Evolutionary conservation across 192 early-diverging fungal species (phyloP).

Genomic region (Haplosporangium gracile): DNA sequence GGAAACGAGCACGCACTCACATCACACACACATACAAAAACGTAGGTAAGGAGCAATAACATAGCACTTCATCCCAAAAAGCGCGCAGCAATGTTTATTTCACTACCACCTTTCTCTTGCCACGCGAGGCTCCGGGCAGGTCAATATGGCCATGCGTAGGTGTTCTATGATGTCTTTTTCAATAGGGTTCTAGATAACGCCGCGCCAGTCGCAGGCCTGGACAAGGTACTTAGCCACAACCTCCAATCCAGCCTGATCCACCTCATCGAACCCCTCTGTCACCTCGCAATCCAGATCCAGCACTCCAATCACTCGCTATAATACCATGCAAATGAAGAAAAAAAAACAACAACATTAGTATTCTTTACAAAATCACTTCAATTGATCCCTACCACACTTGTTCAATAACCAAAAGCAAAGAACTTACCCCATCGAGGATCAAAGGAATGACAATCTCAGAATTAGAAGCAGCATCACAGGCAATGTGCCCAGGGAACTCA

Average conservation of each 20-base stretch:
- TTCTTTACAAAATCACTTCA: neutral
- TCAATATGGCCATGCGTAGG: no score
- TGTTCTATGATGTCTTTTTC: neutral
- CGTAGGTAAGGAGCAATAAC: no score
- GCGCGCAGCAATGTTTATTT: no score
- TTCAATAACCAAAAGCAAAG: neutral
- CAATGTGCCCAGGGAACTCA: slow-evolving; percentile 89
- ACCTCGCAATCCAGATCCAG: slow-evolving; percentile 79
- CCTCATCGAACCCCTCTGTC: slow-evolving; percentile 74
- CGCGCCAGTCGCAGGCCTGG: slow-evolving; percentile 56
- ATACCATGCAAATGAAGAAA: neutral
- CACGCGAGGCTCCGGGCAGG: no score
- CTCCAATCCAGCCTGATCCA: slow-evolving; percentile 76
- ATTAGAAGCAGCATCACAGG: slow-evolving; percentile 87
- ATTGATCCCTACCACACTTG: no score
- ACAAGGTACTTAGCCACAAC: slow-evolving; percentile 71
- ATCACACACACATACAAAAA: no score
- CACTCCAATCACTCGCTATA: slow-evolving; percentile 72
- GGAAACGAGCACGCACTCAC: no score
- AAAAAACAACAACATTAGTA: slow-evolving; percentile 7
- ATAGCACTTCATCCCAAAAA: no score
- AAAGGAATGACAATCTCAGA: slow-evolving; percentile 93
- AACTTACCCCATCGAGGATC: slow-evolving; percentile 61
- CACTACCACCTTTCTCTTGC: no score
- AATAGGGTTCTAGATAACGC: slow-evolving; percentile 10